Evolutionary conservation across 1,284 basidiomycete genomes (phyloP).

Genomic region (Anthracocystis panici-leucophaei): DNA sequence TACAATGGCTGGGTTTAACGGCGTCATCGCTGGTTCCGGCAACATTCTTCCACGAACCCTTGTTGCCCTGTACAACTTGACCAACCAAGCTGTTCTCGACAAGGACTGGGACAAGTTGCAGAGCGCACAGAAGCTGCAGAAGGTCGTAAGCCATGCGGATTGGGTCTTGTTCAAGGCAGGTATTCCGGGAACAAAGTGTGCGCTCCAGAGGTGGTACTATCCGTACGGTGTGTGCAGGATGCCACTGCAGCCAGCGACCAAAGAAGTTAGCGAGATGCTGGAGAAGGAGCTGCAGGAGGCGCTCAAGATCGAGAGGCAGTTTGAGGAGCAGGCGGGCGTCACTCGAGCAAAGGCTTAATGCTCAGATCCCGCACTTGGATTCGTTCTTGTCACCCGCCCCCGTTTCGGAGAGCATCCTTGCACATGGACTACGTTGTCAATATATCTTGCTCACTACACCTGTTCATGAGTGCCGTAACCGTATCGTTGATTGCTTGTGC

Average conservation of each 20-base stretch:
- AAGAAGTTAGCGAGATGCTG: constrained; percentile 75
- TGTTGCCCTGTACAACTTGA: constrained; percentile 76
- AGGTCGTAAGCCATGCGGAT: constrained; percentile 82
- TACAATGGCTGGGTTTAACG: constrained; percentile 46
- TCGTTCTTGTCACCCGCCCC: not conserved
- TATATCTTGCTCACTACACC: not conserved
- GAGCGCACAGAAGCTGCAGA: constrained; percentile 82
- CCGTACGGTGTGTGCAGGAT: constrained; percentile 81
- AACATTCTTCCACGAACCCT: constrained; percentile 74
- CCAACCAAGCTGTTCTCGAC: constrained; percentile 69
- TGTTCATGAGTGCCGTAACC: not conserved
- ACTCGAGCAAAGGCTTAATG: constrained; percentile 32
- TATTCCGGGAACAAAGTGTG: constrained; percentile 84
- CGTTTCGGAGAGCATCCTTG: not conserved
- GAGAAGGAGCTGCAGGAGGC: constrained; percentile 78
- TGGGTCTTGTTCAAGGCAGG: constrained; percentile 81
- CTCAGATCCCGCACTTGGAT: not conserved
- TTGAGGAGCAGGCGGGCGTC: constrained; percentile 70
- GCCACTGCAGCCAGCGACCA: constrained; percentile 78
- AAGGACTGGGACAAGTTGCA: constrained; percentile 70
- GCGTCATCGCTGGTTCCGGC: constrained; percentile 51
- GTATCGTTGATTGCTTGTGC: not conserved
- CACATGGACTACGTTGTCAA: not conserved
- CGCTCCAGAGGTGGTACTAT: constrained; percentile 78
- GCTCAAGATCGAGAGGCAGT: constrained; percentile 76